A percentile compares a stretch with the other conserved stretches of the same genome.
Conservation (phyloP, 345 rosid species). For the Salix dunnii region DNA sequence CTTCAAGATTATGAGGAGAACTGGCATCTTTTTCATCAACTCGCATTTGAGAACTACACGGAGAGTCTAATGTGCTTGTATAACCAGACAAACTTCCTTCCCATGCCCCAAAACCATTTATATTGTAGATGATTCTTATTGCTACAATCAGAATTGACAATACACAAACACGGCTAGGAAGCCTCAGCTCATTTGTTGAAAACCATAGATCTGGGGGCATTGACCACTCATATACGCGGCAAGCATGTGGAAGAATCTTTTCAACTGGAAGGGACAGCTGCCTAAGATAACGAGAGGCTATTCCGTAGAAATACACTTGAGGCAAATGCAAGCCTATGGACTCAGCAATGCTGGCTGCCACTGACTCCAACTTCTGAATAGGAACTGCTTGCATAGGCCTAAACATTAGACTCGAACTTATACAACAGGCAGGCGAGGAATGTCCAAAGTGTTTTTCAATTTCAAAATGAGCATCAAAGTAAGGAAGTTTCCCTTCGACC, state of each 20-base stretch:
- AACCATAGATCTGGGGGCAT: constrained; percentile 76
- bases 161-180: constrained; percentile 61
- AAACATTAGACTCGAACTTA: constrained; percentile 59
- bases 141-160: constrained; percentile 61
- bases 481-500: constrained; percentile 67
- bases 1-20: constrained; percentile 20
- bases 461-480: constrained; percentile 54
- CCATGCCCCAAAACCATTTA: constrained; percentile 70
- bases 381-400: constrained; percentile 47
- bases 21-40: constrained; percentile 17
- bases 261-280: constrained; percentile 50
- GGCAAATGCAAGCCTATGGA: constrained; percentile 59
- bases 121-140: constrained; percentile 51
- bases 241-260: constrained; percentile 51
- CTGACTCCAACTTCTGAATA: constrained; percentile 51
- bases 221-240: constrained; percentile 58
- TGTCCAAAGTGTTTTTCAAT: constrained; percentile 51
- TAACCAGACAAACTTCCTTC: constrained; percentile 42
- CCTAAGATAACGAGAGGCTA: constrained; percentile 56
- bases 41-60: constrained; percentile 7
- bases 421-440: constrained; percentile 54
- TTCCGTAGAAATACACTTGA: constrained; percentile 64
- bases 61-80: constrained; percentile 16
- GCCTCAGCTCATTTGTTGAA: constrained; percentile 53
- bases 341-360: constrained; percentile 63